Conservation (phyloP, 495 filamentous ascomycete genomes). For the Letharia lupina region DNA sequence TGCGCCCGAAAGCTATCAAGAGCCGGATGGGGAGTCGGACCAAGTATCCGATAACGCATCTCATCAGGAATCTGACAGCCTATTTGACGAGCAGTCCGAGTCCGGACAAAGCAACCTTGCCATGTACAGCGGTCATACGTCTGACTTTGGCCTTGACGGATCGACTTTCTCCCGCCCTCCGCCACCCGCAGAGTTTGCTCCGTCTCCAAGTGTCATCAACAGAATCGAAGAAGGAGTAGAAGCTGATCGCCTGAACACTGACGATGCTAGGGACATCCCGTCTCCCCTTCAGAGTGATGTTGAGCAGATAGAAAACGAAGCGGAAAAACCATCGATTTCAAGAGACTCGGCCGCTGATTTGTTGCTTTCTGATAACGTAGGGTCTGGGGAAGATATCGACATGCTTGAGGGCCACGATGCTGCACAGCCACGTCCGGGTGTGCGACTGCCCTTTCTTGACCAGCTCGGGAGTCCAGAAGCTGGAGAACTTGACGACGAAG, state of each 20-base stretch:
- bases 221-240: neutral
- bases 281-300: slow-evolving; percentile 25
- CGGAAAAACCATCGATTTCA: neutral
- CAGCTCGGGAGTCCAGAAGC: neutral
- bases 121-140: neutral
- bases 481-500: neutral
- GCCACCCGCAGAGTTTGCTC: neutral
- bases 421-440: neutral
- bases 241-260: neutral
- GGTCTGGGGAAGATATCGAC: neutral
- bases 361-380: neutral
- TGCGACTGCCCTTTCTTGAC: neutral
- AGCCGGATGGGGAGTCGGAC: neutral
- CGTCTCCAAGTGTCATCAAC: neutral
- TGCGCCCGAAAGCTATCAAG: neutral
- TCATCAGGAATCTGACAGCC: neutral
- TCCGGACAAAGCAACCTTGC: slow-evolving; percentile 1
- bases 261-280: neutral
- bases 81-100: neutral
- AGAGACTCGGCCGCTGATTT: neutral
- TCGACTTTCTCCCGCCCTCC: slow-evolving; percentile 7
- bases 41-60: neutral
- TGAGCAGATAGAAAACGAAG: slow-evolving; percentile 17
- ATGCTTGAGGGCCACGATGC: neutral
- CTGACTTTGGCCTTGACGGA: slow-evolving; percentile 15